Conservation (phyloP, 345 rosid species). For the Clausena lansium region DNA sequence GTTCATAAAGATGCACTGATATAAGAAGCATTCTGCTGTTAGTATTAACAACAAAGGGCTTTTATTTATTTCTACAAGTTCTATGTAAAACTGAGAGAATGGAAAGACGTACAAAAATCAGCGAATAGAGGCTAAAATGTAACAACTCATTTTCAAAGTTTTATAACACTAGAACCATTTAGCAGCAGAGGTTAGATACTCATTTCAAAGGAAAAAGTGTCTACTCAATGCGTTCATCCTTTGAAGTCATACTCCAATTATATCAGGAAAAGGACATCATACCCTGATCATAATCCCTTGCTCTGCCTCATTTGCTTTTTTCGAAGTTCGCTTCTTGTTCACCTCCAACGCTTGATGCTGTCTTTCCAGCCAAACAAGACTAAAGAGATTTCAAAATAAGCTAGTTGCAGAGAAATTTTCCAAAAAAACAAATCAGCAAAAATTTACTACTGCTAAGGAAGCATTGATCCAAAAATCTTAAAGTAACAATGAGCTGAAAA, state of each 20-base stretch:
- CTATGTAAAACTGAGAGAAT: neutral
- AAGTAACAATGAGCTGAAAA: neutral
- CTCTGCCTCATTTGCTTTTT: conserved; percentile 74
- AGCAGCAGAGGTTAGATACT: too few species aligned
- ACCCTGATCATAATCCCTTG: conserved; percentile 74
- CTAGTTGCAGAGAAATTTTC: neutral
- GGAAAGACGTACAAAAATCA: neutral
- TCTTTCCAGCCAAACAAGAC: conserved; percentile 69
- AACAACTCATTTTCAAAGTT: neutral
- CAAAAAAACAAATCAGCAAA: neutral
- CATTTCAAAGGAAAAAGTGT: neutral
- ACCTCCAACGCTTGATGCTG: conserved; percentile 91
- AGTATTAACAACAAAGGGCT: too few species aligned
- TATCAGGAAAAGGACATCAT: conserved; percentile 19
- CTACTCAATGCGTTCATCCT: neutral
- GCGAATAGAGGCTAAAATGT: neutral
- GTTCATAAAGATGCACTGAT: too few species aligned
- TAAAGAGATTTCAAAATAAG: neutral
- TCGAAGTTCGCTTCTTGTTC: conserved; percentile 63
- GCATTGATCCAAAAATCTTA: neutral
- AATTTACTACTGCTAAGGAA: neutral
- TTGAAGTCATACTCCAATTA: conserved; percentile 1
- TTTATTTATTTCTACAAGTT: too few species aligned
- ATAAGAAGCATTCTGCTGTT: too few species aligned
- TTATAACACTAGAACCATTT: neutral